phyloP scores from a whole-genome alignment of 2,329 filamentous ascomycete species.

The Ceratocystis eucalypticola region DNA sequence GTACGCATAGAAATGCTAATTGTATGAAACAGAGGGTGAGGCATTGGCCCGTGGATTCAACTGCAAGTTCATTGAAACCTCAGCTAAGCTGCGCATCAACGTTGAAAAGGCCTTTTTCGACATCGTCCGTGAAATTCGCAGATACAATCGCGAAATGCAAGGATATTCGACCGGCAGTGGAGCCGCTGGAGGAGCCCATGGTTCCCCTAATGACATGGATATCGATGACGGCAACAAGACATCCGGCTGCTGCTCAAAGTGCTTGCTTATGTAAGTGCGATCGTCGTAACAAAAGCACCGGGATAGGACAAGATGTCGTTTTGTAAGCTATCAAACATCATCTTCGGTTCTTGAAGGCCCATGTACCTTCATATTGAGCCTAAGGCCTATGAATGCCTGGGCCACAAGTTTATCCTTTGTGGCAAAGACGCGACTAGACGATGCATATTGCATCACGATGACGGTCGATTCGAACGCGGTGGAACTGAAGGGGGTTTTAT shows the following conservation, averaged over 20 bases:
- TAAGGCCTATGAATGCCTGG: too few relatives aligned
- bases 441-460: neutral
- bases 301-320: neutral
- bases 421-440: neutral
- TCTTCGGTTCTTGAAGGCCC: too few relatives aligned
- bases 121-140: constrained; percentile 91
- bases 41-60: constrained; percentile 72
- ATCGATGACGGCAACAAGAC: constrained; percentile 55
- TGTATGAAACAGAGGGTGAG: constrained; percentile 59
- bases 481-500: neutral
- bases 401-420: neutral
- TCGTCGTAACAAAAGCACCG: neutral
- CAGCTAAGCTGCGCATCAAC: constrained; percentile 93
- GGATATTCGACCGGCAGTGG: constrained; percentile 64
- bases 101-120: constrained; percentile 98
- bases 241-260: constrained; percentile 72
- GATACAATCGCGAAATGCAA: constrained; percentile 97
- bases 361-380: too few relatives aligned
- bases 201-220: constrained; percentile 61
- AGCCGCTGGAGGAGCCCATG: constrained; percentile 46
- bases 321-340: neutral
- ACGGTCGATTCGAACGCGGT: neutral
- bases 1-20: neutral
- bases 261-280: constrained; percentile 66
- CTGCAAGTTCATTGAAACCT: constrained; percentile 99